A percentile compares a stretch with the other conserved stretches of the same genome.
Evolutionary conservation across 1,284 basidiomycete species (phyloP).

Genomic region (Leccinum solheimii): DNA sequence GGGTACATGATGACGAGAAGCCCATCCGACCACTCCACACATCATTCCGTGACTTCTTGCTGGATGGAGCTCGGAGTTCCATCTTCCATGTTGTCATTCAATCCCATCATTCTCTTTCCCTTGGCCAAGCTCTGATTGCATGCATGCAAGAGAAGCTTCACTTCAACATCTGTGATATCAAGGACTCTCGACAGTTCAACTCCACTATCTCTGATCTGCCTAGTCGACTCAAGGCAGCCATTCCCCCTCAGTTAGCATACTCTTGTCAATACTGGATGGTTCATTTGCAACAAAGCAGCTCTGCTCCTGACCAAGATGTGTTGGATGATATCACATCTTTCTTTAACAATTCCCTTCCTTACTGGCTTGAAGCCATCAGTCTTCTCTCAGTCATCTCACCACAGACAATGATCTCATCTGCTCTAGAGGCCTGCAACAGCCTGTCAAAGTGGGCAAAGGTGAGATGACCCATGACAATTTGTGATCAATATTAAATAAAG

Average conservation of each 20-base stretch:
- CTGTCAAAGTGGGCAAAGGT: background rate
- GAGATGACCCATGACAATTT: background rate
- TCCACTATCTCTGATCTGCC: background rate
- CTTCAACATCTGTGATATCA: background rate
- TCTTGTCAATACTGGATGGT: background rate
- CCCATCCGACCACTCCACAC: background rate
- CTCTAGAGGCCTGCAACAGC: background rate
- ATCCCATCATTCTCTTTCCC: background rate
- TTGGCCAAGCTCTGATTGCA: background rate
- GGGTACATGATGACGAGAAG: no score
- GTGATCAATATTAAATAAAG: background rate
- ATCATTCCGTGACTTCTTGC: background rate
- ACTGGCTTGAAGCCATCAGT: background rate
- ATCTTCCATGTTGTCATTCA: background rate
- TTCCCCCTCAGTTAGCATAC: background rate
- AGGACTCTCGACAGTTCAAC: background rate
- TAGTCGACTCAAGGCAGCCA: background rate
- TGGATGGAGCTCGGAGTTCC: background rate
- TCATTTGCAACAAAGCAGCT: background rate
- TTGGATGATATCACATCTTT: background rate
- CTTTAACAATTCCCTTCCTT: background rate
- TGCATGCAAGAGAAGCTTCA: background rate
- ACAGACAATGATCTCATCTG: background rate
- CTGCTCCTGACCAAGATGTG: background rate
- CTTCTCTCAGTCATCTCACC: background rate